Evolutionary conservation across 257 asterid genomes (phyloP).

Genomic region (Echites panduratus): DNA sequence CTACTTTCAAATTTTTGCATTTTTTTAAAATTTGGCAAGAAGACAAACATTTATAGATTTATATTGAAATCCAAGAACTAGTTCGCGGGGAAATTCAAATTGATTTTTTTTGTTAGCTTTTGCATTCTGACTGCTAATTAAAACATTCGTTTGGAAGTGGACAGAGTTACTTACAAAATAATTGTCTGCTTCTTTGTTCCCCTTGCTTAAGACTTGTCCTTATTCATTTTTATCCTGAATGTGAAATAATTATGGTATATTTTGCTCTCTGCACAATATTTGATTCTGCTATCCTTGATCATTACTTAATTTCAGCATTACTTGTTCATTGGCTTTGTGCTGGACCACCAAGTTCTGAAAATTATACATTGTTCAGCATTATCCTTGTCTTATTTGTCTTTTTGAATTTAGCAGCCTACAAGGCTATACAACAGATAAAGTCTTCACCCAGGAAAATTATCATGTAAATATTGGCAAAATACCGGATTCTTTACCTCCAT

Average conservation of each 20-base stretch:
- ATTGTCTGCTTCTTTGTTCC: conserved; percentile 37
- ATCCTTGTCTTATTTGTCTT: conserved; percentile 15
- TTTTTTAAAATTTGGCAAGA: not conserved
- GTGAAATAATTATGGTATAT: conserved; percentile 13
- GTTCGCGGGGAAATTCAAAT: conserved; percentile 34
- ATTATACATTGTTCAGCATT: conserved; percentile 3
- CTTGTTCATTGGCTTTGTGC: conserved; percentile 12
- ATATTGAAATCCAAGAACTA: not conserved
- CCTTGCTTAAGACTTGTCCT: conserved; percentile 23
- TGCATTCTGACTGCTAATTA: conserved; percentile 28
- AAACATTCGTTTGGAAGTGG: conserved; percentile 29
- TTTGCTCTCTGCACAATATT: conserved; percentile 15
- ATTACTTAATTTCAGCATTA: conserved; percentile 18
- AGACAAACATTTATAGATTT: not conserved
- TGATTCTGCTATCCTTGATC: conserved; percentile 16
- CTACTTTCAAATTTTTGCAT: not conserved
- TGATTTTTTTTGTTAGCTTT: conserved; percentile 19
- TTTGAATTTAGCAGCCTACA: conserved; percentile 17
- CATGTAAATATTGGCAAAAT: conserved; percentile 7
- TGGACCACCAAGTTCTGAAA: conserved; percentile 30
- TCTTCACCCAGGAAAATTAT: conserved; percentile 14
- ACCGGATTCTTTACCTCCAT: conserved; percentile 11
- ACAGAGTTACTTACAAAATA: conserved; percentile 13
- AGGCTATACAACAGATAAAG: conserved; percentile 9
- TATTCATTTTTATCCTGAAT: conserved; percentile 17